Evolutionary conservation across 2,329 filamentous ascomycete genomes (phyloP), one percentile per base, ranked within the genome.

Genomic region (Coleophoma crateriformis): DNA sequence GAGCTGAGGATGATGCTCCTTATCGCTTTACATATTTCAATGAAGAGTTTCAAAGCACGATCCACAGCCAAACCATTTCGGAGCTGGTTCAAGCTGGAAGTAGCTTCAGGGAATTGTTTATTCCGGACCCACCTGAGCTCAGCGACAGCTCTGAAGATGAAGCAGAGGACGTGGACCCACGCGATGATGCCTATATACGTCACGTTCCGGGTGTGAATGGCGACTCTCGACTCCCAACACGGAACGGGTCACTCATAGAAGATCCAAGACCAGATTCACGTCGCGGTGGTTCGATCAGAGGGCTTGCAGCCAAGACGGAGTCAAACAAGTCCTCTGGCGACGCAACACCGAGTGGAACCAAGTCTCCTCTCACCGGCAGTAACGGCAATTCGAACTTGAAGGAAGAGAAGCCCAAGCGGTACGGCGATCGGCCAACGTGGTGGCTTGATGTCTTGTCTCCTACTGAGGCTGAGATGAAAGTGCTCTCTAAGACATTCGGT

Each of bases 11-110:
- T 53, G 92, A 96, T 56, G 83, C 86, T 0, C 94, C 94, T 0
- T 97, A 95, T 66, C 82, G 94, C 22, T 99, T 96, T 67, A 97
- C 94, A 0, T 99, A 99, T 68, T 99, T 99, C 76, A 97, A 97
- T 67, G 94, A 97, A 65, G 90, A 96, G 55, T 90, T 97, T 49
- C 87, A 90, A 61, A 95, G 88, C 67, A 99, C 94, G 0, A 95
- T 99, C 54, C 94, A 99, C 68, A 94, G 90, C 52, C 89, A 95
- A 67, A 94, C 87, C 0, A 96, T 99, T 50, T 95, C 90, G 2
- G 94, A 96, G 65, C 78, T 99, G 17, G 79, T 95, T 8, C 90
- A 96, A 58, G 85, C 88, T 0, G 94, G 90, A 6, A 80, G 85
- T 52, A 87, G 81, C 40, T 99, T 99, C 66, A 79, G 78, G 51